These are phyloP conservation scores for Halophytophthora polymorphica DNA, from an alignment of 352 stramenopile genomes.

Conservation along the genomic window DNA sequence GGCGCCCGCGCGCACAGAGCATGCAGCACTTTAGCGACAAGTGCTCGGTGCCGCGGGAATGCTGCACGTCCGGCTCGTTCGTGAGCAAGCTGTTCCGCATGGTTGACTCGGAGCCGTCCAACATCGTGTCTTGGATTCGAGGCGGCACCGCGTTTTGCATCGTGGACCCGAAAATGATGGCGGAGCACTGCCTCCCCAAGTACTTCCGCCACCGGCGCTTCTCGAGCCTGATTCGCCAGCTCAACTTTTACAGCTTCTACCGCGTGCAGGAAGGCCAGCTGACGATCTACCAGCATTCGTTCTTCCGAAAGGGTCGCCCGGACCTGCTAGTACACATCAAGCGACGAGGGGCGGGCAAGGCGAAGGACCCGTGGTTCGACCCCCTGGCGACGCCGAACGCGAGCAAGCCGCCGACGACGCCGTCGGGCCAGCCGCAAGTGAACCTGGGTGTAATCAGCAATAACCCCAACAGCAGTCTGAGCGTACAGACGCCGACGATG, in stretches of 20 bases:
- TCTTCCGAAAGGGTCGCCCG: slow-evolving; percentile 78
- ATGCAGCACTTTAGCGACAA: slow-evolving; percentile 44
- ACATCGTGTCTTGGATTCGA: slow-evolving; percentile 82
- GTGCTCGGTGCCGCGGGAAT: slow-evolving; percentile 33
- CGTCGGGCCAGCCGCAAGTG: slow-evolving; percentile 7
- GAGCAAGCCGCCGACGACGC: slow-evolving; percentile 4
- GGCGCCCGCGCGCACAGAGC: slow-evolving; percentile 46
- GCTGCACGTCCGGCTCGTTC: slow-evolving; percentile 71
- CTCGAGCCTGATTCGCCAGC: slow-evolving; percentile 86
- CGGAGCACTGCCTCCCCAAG: slow-evolving; percentile 86
- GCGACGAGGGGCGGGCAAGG: slow-evolving; percentile 74
- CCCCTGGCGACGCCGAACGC: slow-evolving; percentile 40
- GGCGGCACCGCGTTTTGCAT: slow-evolving; percentile 89
- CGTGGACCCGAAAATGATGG: slow-evolving; percentile 87
- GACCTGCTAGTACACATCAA: slow-evolving; percentile 85
- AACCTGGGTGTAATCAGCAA: slow-evolving; percentile 21
- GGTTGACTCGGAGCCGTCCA: slow-evolving; percentile 76
- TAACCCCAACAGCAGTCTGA: slow-evolving; percentile 11
- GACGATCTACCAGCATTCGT: slow-evolving; percentile 85
- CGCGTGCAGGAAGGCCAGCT: slow-evolving; percentile 84
- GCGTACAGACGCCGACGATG: slow-evolving; percentile 24
- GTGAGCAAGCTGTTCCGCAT: slow-evolving; percentile 86
- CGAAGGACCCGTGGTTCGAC: slow-evolving; percentile 85
- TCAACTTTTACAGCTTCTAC: slow-evolving; percentile 93
- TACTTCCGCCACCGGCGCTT: slow-evolving; percentile 90